Base-by-base conservation (phyloP, 129 eudicot genomes). In the Flaveria ramosissima region DNA sequence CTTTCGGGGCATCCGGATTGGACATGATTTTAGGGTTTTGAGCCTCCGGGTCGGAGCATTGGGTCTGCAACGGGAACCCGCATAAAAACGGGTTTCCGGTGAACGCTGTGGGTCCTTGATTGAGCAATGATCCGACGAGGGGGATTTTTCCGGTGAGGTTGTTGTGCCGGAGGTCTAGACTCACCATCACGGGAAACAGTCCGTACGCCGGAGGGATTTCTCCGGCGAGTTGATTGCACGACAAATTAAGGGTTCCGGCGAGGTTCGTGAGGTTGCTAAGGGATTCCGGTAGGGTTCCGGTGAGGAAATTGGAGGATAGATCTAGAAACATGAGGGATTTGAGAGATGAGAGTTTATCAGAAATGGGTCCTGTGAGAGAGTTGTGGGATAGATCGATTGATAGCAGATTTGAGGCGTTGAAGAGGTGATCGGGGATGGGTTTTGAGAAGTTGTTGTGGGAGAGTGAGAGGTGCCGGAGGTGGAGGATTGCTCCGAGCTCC, bases 61-160 rank as follows among this genome's bases (percentile, higher is more conserved):
- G 78, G 9, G 74, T 78, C 27, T 78, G 83, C 57, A 94, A 82
- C 0, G 99, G 99, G 84, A 89, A 91, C 75, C 99, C 99, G 62
- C 99, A 94, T 9, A 94, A 73, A 72, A 62, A 64, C 23, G 96
- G 90, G 51, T 94, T 94, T 43, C 96, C 99, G 1, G 90, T 78
- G 64, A 94, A 94, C 3, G 99, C 97, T 9, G 99, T 94, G 15
- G 99, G 99, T 1, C 99, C 99, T 79, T 91, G 97, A 51, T 94
- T 94, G 10, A 94, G 68, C 50, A 94, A 57, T 4, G 99, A 91
- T 4, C 99, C 99, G 47, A 84, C 92, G 70, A 83, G 79, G 8
- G 99, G 99, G 16, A 94, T 86, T 43, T 91, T 86, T 39, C 99
- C 99, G 60, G 89, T 84, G 53, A 94, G 85, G 64, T 94, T 91